These are phyloP conservation scores for Microdochium bolleyi DNA, from an alignment of 2,329 filamentous ascomycete species.

Conservation along the genomic window DNA sequence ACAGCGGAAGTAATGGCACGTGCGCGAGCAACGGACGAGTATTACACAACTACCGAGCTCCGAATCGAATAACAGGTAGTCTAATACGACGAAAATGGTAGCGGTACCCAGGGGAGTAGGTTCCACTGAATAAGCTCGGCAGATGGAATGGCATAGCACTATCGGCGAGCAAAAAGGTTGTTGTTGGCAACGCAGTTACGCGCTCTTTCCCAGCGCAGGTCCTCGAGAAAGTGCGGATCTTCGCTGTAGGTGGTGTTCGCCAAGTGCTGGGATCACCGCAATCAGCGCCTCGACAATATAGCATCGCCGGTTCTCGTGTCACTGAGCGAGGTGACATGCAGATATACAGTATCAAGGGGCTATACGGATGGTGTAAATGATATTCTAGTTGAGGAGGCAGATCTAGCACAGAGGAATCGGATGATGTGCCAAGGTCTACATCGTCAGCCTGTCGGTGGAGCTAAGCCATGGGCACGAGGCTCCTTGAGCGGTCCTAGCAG, in stretches of 20 bases:
- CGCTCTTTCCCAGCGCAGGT: not conserved
- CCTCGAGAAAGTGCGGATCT: not conserved
- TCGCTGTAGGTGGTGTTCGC: not conserved
- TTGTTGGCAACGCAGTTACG: not conserved
- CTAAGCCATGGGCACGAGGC: not conserved
- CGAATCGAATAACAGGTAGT: not conserved
- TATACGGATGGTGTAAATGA: not conserved
- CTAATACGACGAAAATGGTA: not conserved
- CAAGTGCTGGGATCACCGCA: not conserved
- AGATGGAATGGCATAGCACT: not conserved
- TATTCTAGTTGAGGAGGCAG: not conserved
- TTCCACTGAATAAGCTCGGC: not conserved
- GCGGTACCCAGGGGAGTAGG: not conserved
- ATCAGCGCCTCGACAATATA: not conserved
- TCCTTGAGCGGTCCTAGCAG: not conserved
- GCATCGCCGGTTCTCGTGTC: not conserved
- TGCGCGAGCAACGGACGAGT: too few species aligned
- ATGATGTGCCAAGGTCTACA: not conserved
- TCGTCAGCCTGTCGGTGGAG: not conserved
- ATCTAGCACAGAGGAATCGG: not conserved
- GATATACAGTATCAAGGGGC: not conserved
- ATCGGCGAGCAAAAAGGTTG: not conserved
- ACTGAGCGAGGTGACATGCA: not conserved
- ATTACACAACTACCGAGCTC: not conserved
- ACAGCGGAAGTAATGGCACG: not conserved